These are phyloP conservation scores for Nicotiana rustica DNA, from an alignment of 305 asterid species.

Conservation along the genomic window DNA sequence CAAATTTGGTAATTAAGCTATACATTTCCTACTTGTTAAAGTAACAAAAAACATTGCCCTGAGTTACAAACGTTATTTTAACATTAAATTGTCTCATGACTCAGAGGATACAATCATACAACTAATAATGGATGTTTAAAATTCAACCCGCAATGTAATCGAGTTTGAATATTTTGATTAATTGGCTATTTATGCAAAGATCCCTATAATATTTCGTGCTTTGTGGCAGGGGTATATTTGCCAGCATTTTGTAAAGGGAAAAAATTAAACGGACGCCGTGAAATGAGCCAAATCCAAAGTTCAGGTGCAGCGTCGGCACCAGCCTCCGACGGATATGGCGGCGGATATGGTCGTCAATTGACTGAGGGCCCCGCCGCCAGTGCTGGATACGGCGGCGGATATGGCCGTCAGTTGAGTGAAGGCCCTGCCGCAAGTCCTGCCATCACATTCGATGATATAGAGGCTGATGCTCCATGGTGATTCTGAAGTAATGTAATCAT, in stretches of 20 bases:
- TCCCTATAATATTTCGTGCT: neutral
- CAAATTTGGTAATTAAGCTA: neutral
- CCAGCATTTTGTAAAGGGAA: slow-evolving; percentile 24
- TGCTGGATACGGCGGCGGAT: neutral
- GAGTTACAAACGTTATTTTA: neutral
- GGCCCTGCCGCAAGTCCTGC: slow-evolving; percentile 3
- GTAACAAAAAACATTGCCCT: neutral
- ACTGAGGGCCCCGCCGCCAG: neutral
- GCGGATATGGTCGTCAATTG: neutral
- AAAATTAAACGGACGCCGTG: neutral
- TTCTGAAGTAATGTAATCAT: no score
- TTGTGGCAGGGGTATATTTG: slow-evolving; percentile 27
- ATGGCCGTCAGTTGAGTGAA: slow-evolving; percentile 29
- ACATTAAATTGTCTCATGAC: neutral
- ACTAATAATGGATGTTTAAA: neutral
- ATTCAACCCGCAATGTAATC: neutral
- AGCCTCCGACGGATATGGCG: neutral
- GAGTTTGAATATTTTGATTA: neutral
- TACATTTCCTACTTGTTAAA: neutral
- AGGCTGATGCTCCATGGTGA: slow-evolving; percentile 15
- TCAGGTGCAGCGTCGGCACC: neutral
- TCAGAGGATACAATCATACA: neutral
- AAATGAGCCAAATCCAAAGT: slow-evolving; percentile 25
- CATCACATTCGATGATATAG: neutral
- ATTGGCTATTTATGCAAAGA: no score